phyloP scores from a whole-genome alignment of 176 grass and related monocot genomes.

The Olyra latifolia region DNA sequence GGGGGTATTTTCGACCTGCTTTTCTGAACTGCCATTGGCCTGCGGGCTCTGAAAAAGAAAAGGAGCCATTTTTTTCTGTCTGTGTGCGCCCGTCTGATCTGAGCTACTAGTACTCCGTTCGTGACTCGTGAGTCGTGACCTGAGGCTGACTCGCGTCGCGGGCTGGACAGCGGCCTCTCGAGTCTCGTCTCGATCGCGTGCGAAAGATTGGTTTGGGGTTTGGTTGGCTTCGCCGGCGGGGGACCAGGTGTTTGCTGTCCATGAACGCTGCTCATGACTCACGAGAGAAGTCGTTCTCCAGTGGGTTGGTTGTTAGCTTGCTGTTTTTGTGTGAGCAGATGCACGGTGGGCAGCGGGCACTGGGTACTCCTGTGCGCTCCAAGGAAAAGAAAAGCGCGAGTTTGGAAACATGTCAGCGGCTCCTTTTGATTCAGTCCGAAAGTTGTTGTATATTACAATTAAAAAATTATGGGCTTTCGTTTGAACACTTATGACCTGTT shows the following conservation, averaged over 20 bases:
- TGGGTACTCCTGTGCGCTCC: background rate
- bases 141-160: background rate
- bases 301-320: conserved; percentile 20
- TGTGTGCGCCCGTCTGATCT: background rate
- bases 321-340: background rate
- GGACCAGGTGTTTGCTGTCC: background rate
- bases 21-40: background rate
- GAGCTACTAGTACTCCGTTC: background rate
- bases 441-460: too few relatives aligned
- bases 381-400: background rate
- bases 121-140: background rate
- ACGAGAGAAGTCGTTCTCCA: background rate
- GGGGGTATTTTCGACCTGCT: background rate
- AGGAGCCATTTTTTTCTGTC: background rate
- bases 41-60: background rate
- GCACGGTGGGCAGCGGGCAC: background rate
- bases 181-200: background rate
- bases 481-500: too few relatives aligned
- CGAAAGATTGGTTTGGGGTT: conserved; percentile 5
- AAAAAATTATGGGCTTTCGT: too few relatives aligned
- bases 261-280: background rate
- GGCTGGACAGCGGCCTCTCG: background rate
- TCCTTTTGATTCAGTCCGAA: too few relatives aligned
- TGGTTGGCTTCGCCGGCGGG: background rate
- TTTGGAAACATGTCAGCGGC: too few relatives aligned